Evolutionary conservation across 1,139 yeast genomes (phyloP).

Genomic region (Trichomonascaceae sp.): DNA sequence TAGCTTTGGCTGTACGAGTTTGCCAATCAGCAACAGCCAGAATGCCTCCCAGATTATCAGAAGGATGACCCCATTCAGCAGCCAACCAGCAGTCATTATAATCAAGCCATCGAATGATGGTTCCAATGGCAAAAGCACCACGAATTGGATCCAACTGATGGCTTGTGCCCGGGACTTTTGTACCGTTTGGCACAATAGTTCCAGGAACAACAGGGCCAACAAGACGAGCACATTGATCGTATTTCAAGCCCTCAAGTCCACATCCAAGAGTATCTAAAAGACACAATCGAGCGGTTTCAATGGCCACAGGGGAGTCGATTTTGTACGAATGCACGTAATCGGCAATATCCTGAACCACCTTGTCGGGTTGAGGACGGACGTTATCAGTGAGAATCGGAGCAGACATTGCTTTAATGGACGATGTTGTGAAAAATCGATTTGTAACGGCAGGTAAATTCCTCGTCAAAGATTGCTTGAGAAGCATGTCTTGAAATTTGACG

Average conservation of each 20-base stretch:
- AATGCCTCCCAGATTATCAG: slow-evolving; percentile 54
- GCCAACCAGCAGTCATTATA: slow-evolving; percentile 61
- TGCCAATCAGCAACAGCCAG: slow-evolving; percentile 53
- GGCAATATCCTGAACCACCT: slow-evolving; percentile 45
- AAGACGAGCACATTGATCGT: slow-evolving; percentile 43
- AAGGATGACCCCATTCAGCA: slow-evolving; percentile 63
- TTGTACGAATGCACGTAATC: slow-evolving; percentile 44
- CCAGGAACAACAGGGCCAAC: slow-evolving; percentile 54
- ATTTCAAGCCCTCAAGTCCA: slow-evolving; percentile 54
- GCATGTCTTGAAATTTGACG: background rate
- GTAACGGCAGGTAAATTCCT: background rate
- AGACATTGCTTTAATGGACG: slow-evolving; percentile 16
- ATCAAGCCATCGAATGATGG: slow-evolving; percentile 53
- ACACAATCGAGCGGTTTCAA: slow-evolving; percentile 49
- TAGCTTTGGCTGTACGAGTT: slow-evolving; percentile 42
- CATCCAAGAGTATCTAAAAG: slow-evolving; percentile 53
- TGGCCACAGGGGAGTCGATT: slow-evolving; percentile 43
- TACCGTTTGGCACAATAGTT: slow-evolving; percentile 48
- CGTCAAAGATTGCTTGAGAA: background rate
- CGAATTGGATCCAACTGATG: slow-evolving; percentile 49
- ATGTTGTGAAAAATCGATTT: background rate
- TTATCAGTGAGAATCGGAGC: slow-evolving; percentile 37
- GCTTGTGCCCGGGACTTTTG: slow-evolving; percentile 47
- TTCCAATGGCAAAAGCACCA: slow-evolving; percentile 53
- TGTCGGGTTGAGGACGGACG: slow-evolving; percentile 45